Base-by-base conservation (phyloP, 1,284 basidiomycete species). In the Laetiporus sulphureus region DNA sequence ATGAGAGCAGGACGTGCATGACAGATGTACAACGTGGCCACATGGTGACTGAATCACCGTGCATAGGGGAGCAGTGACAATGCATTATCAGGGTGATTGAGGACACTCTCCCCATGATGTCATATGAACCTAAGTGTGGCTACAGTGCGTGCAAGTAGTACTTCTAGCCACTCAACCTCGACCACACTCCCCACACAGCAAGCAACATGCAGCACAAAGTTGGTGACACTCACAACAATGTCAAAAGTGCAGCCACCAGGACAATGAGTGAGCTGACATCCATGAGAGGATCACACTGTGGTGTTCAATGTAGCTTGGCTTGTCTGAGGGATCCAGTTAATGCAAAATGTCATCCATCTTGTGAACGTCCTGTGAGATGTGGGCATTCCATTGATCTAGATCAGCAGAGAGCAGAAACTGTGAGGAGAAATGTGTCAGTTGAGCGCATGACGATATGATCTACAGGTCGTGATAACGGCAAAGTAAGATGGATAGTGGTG, bases 311-410 rank as follows among this genome's bases (percentile, higher is more conserved):
- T 37, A 16, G 15, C n/a, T 12, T 4, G 38, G 33, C 32, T 49
- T 53, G 20, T 52, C 52, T 10, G 36, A 41, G 13, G 58, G 48
- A 27, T 63, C 63, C 1, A 63, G 64, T 22, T 48, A 45, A 49
- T 65, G 63, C 3, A 65, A 51, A n/a, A 57, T 52, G 48, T 65
- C 64, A 47, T 65, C 64, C 4, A 55, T 50, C 38, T 65, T 62
- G 39, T 61, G 60, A 39, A 51, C 44, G 35, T 62, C 57, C 6
- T 50, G 55, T 6, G 56, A 52, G 36, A 63, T 51, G 50, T 61
- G 44, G 4, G 54, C 36, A 25, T 55, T 57, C 59, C 60, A 62
- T 42, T 49, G 49, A 20, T 54, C 46, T 3, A 53, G 53, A 46
- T 62, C 60, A 30, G 59, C 55, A 5, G 60, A 49, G 36, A 62